These are phyloP conservation scores for Parachaetomium inaequale DNA, from an alignment of 495 filamentous ascomycete species.

Conservation along the genomic window DNA sequence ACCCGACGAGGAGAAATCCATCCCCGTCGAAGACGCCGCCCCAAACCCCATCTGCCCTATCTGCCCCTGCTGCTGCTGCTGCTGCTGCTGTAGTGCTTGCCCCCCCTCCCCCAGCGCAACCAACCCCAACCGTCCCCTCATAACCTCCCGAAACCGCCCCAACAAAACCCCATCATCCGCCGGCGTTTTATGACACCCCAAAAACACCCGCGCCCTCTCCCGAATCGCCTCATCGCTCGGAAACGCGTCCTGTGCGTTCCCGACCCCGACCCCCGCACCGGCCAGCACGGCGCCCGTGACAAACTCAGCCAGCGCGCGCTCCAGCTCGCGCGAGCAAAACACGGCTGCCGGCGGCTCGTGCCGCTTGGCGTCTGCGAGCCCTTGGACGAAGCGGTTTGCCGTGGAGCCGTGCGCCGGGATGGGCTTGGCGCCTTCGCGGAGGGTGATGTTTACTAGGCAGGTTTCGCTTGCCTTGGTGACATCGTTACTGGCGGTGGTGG, in stretches of 20 bases:
- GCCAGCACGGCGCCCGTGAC: constrained; percentile 30
- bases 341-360: constrained; percentile 42
- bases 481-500: neutral
- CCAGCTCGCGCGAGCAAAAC: constrained; percentile 53
- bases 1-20: constrained; percentile 20
- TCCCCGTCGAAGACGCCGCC: constrained; percentile 8
- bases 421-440: constrained; percentile 33
- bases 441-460: constrained; percentile 24
- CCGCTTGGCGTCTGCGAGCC: constrained; percentile 27
- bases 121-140: constrained; percentile 20
- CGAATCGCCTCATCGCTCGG: constrained; percentile 43
- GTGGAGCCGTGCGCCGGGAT: constrained; percentile 38
- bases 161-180: constrained; percentile 49
- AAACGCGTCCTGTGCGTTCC: constrained; percentile 15
- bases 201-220: constrained; percentile 42
- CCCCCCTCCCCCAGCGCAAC: neutral
- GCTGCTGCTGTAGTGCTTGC: neutral
- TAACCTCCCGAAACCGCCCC: constrained; percentile 47
- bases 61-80: neutral
- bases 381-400: constrained; percentile 39
- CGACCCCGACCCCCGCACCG: constrained; percentile 2
- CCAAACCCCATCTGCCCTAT: neutral
- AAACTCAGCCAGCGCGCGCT: constrained; percentile 43
- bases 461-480: too few species aligned
- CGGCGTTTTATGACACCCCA: constrained; percentile 38